phyloP scores from a whole-genome alignment of 2,329 filamentous ascomycete species.

The Juglanconis juglandina region DNA sequence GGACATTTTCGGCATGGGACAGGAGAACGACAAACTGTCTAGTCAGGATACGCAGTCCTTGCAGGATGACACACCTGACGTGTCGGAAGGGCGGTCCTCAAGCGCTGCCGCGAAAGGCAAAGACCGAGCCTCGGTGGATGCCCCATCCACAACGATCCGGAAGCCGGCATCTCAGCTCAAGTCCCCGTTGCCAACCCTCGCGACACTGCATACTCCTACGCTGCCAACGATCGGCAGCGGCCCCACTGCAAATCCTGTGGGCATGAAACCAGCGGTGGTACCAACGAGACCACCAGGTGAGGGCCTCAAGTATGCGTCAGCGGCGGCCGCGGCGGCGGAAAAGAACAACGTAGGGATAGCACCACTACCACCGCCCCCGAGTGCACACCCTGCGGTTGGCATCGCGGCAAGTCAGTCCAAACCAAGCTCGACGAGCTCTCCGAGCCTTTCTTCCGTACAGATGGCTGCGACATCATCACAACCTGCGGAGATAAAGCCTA shows the following conservation, averaged over 20 bases:
- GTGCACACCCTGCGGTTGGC: conserved; percentile 41
- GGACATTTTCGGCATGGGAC: conserved; percentile 74
- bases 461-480: conserved; percentile 37
- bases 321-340: conserved; percentile 88
- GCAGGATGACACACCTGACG: conserved; percentile 72
- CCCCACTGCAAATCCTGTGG: conserved; percentile 36
- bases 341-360: conserved; percentile 87
- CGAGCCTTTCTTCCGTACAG: conserved; percentile 45
- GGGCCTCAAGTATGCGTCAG: conserved; percentile 93
- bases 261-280: conserved; percentile 90
- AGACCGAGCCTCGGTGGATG: conserved; percentile 55
- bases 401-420: conserved; percentile 52
- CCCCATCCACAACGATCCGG: conserved; percentile 53
- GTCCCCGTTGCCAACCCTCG: conserved; percentile 87
- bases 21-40: conserved; percentile 82
- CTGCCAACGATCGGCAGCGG: conserved; percentile 60
- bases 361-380: conserved; percentile 86
- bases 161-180: conserved; percentile 88
- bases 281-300: conserved; percentile 84
- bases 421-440: conserved; percentile 53
- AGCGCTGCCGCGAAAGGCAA: conserved; percentile 48
- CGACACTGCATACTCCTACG: conserved; percentile 74
- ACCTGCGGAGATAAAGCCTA: conserved; percentile 31
- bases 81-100: conserved; percentile 41
- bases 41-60: conserved; percentile 92